A percentile compares a stretch with the other conserved stretches of the same genome.
phyloP scores from a whole-genome alignment of 2,329 filamentous ascomycete species.

The Fonsecaea erecta region DNA sequence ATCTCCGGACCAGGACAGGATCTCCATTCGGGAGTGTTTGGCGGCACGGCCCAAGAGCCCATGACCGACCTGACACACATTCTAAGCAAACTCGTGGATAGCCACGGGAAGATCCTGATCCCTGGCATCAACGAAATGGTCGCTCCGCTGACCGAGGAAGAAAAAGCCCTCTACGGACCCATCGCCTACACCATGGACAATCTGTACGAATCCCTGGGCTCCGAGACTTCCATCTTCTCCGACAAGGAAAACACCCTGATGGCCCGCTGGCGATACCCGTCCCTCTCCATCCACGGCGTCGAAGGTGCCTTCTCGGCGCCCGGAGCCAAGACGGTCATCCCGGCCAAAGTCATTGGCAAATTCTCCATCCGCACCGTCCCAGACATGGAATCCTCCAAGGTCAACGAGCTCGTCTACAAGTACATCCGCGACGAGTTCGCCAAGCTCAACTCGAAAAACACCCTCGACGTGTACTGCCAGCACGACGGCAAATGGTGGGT shows the following conservation, averaged over 20 bases:
- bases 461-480: conserved; percentile 75
- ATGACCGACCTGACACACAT: conserved; percentile 94
- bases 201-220: conserved; percentile 87
- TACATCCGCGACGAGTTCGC: conserved; percentile 83
- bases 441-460: conserved; percentile 91
- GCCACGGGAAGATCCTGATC: conserved; percentile 88
- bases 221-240: conserved; percentile 80
- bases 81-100: conserved; percentile 82
- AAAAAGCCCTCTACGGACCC: conserved; percentile 81
- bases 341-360: conserved; percentile 96
- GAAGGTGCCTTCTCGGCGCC: conserved; percentile 93
- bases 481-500: conserved; percentile 99
- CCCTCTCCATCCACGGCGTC: conserved; percentile 89
- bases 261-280: conserved; percentile 94
- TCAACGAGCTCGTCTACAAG: conserved; percentile 82
- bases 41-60: conserved; percentile 93
- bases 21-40: conserved; percentile 95
- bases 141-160: conserved; percentile 81
- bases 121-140: conserved; percentile 94
- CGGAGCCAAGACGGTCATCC: conserved; percentile 97
- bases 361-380: conserved; percentile 98
- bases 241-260: conserved; percentile 93
- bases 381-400: conserved; percentile 91
- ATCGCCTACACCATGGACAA: conserved; percentile 98
- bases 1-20: conserved; percentile 90